These are phyloP conservation scores for Penicillium sp. DNA, from an alignment of 2,329 filamentous ascomycete species.

Conservation along the genomic window DNA sequence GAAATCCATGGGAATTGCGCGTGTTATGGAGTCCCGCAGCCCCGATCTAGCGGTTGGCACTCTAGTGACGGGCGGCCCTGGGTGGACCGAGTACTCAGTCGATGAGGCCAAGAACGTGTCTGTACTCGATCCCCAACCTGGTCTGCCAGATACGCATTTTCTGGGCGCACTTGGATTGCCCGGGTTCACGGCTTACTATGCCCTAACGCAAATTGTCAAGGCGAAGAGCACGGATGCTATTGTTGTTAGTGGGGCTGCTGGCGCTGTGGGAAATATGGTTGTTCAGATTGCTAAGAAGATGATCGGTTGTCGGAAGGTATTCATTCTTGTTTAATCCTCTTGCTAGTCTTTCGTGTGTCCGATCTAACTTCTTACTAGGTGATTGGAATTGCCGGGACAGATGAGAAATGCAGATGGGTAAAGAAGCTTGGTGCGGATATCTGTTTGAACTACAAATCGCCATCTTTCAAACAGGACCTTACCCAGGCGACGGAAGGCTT, in stretches of 20 bases:
- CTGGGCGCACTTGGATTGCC: conserved; percentile 37
- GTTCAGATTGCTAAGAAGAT: conserved; percentile 55
- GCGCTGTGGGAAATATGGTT: conserved; percentile 50
- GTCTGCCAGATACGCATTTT: conserved; percentile 44
- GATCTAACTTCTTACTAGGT: conserved; percentile 41
- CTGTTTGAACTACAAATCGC: conserved; percentile 56
- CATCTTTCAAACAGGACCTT: conserved; percentile 4
- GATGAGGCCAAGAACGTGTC: conserved; percentile 35
- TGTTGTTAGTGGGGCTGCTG: conserved; percentile 51
- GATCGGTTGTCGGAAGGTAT: conserved; percentile 15
- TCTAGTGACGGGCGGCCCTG: conserved; percentile 31
- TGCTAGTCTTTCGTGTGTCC: background rate
- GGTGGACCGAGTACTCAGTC: conserved; percentile 47
- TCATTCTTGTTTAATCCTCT: background rate
- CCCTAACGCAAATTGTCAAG: conserved; percentile 41
- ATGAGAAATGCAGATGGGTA: conserved; percentile 55
- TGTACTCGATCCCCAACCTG: conserved; percentile 29
- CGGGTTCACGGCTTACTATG: conserved; percentile 52
- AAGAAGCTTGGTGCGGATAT: conserved; percentile 55
- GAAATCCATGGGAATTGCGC: conserved; percentile 35
- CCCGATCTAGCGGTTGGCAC: conserved; percentile 34
- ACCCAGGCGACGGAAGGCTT: conserved; percentile 2
- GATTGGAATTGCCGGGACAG: conserved; percentile 54
- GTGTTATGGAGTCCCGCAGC: conserved; percentile 40
- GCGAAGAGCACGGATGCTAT: conserved; percentile 42